Percentiles rank a stretch among this genome's conserved stretches.
These are phyloP conservation scores for Rhodotorula babjevae DNA, from an alignment of 768 basidiomycete genomes.

Conservation along the genomic window DNA sequence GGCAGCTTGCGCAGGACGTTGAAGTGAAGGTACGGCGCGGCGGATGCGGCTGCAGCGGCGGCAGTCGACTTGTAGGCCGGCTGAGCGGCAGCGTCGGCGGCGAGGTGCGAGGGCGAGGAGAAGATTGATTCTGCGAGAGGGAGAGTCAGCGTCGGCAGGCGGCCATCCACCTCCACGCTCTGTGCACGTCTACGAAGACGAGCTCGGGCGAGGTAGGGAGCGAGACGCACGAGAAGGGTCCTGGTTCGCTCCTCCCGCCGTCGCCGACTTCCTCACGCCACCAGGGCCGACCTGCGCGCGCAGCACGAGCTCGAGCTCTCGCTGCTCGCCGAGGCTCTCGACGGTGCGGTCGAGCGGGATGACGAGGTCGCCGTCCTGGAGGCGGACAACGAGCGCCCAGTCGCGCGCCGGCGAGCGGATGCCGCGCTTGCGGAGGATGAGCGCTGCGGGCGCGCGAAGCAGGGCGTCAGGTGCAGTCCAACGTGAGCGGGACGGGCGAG, in stretches of 20 bases:
- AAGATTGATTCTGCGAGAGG: conserved; percentile 62
- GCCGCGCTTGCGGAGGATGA: conserved; percentile 45
- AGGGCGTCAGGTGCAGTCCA: not conserved
- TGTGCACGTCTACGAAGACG: conserved; percentile 49
- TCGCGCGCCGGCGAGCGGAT: conserved; percentile 57
- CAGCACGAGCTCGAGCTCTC: conserved; percentile 2
- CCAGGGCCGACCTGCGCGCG: conserved; percentile 10
- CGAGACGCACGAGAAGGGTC: not conserved
- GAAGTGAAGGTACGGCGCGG: conserved; percentile 60
- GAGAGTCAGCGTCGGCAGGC: too few relatives aligned
- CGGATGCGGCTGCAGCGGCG: conserved; percentile 49
- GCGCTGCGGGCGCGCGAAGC: conserved; percentile 4
- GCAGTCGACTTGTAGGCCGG: not conserved
- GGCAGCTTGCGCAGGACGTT: conserved; percentile 90
- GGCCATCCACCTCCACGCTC: too few relatives aligned
- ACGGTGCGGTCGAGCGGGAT: conserved; percentile 92
- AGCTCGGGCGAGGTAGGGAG: not conserved
- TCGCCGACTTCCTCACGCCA: not conserved
- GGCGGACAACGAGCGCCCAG: conserved; percentile 68
- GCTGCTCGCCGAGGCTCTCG: conserved; percentile 49
- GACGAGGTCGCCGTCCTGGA: conserved; percentile 63
- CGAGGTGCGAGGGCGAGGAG: conserved; percentile 62
- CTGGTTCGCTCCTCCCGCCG: not conserved
- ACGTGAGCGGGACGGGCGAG: not conserved
- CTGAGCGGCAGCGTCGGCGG: not conserved